A percentile compares a stretch with the other conserved stretches of the same genome.
These are phyloP conservation scores for Tulasnella sp. DNA, from an alignment of 768 basidiomycete species.

Conservation along the genomic window DNA sequence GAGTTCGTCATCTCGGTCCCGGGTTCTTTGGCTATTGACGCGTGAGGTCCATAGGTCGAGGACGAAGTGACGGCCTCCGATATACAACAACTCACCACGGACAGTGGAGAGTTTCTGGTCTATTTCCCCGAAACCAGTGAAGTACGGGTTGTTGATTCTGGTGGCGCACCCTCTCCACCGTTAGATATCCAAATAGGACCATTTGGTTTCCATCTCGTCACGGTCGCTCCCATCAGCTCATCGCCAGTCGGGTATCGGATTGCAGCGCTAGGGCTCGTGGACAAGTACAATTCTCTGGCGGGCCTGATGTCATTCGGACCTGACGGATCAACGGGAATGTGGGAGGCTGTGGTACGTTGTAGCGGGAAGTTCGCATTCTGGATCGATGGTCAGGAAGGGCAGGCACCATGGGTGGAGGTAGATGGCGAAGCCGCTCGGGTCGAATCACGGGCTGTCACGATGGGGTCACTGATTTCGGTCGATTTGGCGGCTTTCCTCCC, in stretches of 20 bases:
- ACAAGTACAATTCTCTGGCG: conserved; percentile 17
- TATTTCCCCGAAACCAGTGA: not conserved
- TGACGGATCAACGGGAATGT: not conserved
- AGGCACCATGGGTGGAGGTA: not conserved
- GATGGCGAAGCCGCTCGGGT: not conserved
- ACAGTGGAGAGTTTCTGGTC: not conserved
- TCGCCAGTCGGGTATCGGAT: not conserved
- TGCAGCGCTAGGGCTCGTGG: conserved; percentile 12
- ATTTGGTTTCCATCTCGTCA: conserved; percentile 17
- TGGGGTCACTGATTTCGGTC: not conserved
- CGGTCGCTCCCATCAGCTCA: conserved; percentile 13
- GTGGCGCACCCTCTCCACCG: not conserved
- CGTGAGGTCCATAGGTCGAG: not conserved
- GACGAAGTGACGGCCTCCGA: not conserved
- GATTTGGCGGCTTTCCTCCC: not conserved
- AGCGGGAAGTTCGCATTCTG: not conserved
- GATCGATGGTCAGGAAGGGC: not conserved
- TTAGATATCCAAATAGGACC: conserved; percentile 10
- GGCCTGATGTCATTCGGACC: not conserved
- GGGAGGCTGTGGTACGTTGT: not conserved
- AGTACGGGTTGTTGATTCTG: not conserved
- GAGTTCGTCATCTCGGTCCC: not conserved
- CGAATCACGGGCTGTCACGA: not conserved
- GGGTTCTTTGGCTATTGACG: not conserved
- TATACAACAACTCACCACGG: not conserved